phyloP scores from a whole-genome alignment of 2,329 filamentous ascomycete genomes.

The Talaromyces verruculosus region DNA sequence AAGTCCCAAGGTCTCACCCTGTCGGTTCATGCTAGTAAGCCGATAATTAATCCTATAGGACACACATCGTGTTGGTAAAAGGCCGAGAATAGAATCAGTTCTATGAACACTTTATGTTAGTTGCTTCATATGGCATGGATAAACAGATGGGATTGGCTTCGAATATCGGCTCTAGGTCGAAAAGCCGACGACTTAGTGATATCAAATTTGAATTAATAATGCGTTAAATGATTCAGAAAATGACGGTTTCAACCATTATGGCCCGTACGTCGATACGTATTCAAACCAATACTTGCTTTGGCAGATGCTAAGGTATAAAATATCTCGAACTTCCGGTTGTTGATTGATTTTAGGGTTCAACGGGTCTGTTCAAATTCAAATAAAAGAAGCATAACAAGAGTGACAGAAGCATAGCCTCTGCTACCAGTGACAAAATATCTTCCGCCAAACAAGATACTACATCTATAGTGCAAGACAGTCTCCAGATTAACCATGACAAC shows the following conservation, averaged over 20 bases:
- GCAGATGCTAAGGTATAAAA: background rate
- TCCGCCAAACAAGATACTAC: background rate
- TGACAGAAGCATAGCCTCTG: background rate
- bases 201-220: background rate
- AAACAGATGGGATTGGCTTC: background rate
- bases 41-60: background rate
- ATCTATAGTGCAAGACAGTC: background rate
- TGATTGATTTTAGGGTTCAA: background rate
- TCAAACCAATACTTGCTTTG: background rate
- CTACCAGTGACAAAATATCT: background rate
- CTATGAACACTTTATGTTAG: background rate
- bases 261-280: background rate
- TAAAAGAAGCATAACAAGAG: background rate
- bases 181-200: background rate
- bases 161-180: background rate
- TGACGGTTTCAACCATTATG: background rate
- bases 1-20: background rate
- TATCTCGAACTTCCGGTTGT: background rate
- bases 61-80: background rate
- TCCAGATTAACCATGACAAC: slow-evolving; percentile 24
- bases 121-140: background rate
- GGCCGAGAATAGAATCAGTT: background rate
- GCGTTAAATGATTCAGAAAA: too few species aligned
- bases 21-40: background rate
- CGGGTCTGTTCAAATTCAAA: background rate